Evolutionary conservation across 176 grass and related monocot genomes (phyloP), one percentile per base, ranked within the genome.

Genomic region (Oryza brachyantha): DNA sequence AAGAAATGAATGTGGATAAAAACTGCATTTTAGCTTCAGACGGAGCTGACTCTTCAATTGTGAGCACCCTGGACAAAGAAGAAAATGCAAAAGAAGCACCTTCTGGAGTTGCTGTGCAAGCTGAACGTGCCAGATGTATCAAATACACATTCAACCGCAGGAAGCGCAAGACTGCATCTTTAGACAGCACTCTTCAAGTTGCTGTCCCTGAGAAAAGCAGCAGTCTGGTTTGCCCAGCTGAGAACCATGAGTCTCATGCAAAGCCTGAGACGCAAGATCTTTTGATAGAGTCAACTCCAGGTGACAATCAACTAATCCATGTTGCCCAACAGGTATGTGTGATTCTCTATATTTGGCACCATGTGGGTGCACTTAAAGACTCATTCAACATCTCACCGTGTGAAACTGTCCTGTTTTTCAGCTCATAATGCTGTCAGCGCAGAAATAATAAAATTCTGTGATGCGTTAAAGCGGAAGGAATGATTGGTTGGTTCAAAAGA

Each of bases 101-200:
- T 46, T 74, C 81, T 68, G 78, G 29, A 83, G 84, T 64, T 69
- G 70, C 83, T 42, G 29, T 64, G 62, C 85, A 88, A 86, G 74
- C 61, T 85, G 85, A 88, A 91, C 71, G 86, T 34, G 57, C 40
- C n/a, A 86, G 86, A 75, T 80, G 72, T 37, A 85, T 95, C 66
- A 99, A 86, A 85, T 94, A 92, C 75, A 99, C 95, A 55, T 97
- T 97, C 83, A 93, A 85, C 39, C 88, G 84, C 75, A 95, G 90
- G 73, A 99, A 95, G 73, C 86, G 96, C 64, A 99, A 94, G 72
- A 61, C 72, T 41, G 68, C n/a, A 48, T 78, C 70, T 65, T 50
- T 81, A 64, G 77, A 83, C 29, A 90, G 72, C 70, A 85, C 85
- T 29, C 81, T 77, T 29, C 79, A 79, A 55, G 50, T 5, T 77